Conservation (phyloP, 768 basidiomycete species). For the Psilocybe cubensis region DNA sequence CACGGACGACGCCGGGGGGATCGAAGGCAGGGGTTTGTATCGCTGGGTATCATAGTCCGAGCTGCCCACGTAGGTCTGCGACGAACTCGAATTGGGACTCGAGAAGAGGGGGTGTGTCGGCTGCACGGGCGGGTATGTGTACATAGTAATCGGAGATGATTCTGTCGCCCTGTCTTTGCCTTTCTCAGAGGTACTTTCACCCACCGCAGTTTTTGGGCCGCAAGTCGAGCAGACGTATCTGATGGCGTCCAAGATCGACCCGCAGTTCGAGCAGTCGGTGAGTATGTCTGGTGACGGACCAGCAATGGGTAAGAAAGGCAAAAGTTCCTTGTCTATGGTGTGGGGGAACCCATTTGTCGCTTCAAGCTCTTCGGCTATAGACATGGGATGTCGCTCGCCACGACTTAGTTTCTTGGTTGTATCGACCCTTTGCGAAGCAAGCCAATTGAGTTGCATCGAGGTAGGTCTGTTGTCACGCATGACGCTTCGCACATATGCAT, state of each 20-base stretch:
- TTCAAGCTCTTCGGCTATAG: conserved; percentile 25
- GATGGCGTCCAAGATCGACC: conserved; percentile 72
- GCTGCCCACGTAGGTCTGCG: conserved; percentile 40
- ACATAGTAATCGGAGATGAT: conserved; percentile 30
- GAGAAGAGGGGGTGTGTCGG: conserved; percentile 25
- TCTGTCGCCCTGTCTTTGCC: conserved; percentile 61
- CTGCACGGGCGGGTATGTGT: conserved; percentile 36
- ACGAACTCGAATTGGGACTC: conserved; percentile 35
- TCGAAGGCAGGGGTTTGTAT: conserved; percentile 46
- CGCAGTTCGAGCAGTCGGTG: conserved; percentile 86
- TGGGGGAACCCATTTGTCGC: conserved; percentile 27
- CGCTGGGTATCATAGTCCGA: conserved; percentile 29
- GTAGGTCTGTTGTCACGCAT: conserved; percentile 53
- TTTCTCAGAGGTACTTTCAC: conserved; percentile 35
- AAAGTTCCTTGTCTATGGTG: conserved; percentile 45
- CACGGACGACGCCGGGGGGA: conserved; percentile 28
- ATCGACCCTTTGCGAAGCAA: conserved; percentile 58
- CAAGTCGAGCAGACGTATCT: conserved; percentile 91
- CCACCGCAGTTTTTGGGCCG: conserved; percentile 69
- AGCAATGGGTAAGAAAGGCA: conserved; percentile 50
- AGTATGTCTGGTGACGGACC: conserved; percentile 62
- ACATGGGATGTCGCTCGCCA: conserved; percentile 30
- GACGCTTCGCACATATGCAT: conserved; percentile 25
- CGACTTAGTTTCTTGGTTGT: conserved; percentile 22
- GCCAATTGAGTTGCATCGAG: conserved; percentile 70